phyloP scores from a whole-genome alignment of 163 green algal genomes.

The Scenedesmus sp. region DNA sequence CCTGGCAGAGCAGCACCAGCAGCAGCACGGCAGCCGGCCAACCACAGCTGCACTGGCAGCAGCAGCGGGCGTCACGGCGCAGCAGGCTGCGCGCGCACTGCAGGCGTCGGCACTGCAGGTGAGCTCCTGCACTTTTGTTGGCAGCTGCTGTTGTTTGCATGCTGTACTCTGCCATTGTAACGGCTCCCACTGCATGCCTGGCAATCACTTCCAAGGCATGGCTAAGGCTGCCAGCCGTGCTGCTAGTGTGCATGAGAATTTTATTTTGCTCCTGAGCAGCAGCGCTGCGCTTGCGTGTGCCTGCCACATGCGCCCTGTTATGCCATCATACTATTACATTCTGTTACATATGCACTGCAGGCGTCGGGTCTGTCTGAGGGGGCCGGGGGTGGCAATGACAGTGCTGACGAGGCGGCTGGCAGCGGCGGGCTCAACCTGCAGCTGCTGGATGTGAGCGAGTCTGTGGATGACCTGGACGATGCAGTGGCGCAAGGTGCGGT shows the following conservation, averaged over 20 bases:
- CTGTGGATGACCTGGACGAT: slow-evolving; percentile 24
- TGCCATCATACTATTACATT: background rate
- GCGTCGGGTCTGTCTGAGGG: background rate
- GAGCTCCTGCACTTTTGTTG: background rate
- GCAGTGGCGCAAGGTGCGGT: background rate
- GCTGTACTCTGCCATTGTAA: background rate
- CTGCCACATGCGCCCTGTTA: background rate
- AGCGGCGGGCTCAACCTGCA: slow-evolving; percentile 8
- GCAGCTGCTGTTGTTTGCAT: background rate
- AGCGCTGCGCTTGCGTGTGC: background rate
- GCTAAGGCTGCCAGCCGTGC: too few species aligned
- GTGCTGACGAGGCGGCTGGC: background rate
- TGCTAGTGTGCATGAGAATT: background rate
- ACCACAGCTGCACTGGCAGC: background rate
- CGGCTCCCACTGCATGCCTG: background rate
- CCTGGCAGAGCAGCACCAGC: background rate
- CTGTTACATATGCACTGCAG: background rate
- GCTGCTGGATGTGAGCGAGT: slow-evolving; percentile 24
- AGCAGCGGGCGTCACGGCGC: background rate
- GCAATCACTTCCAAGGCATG: too few species aligned
- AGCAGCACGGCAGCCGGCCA: background rate
- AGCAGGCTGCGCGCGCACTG: slow-evolving; percentile 2
- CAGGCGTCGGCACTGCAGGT: slow-evolving; percentile 10
- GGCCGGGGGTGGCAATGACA: background rate
- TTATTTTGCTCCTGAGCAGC: background rate